Base-by-base conservation (phyloP, 306 rosid genomes). In the Coriaria nepalensis region DNA sequence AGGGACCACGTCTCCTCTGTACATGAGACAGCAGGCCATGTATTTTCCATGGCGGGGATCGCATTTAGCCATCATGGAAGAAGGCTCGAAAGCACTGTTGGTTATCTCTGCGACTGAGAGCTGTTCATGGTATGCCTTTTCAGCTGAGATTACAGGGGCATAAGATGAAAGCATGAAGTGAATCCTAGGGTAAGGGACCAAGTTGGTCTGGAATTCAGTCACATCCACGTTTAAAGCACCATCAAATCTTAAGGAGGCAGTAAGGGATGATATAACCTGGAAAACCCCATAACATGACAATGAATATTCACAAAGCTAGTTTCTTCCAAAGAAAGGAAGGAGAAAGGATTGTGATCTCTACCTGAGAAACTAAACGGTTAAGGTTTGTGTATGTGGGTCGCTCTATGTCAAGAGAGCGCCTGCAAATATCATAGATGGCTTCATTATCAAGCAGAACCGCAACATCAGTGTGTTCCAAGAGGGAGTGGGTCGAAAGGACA, bases 1-100 rank as follows among this genome's bases (percentile, higher is more conserved):
- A 2, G 95, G 95, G 7, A 84, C 95, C 8, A 84, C 95, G 40
- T 84, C 95, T 8, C 95, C 95, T 0, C 92, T 58, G 52, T 84
- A 84, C 95, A 84, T 84, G 78, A 84, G 62, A 35, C 95, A 84
- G n/a, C 95, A 84, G 8, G 95, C 95, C 95, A 84, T 84, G 68
- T 84, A 84, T 49, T 84, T 84, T 0, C 95, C 95, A 35, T 84
- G 92, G 42, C 95, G 90, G 0, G 95, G 95, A 49, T 84, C 95
- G 10, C 95, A 84, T 46, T 80, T 84, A 2, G 92, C 95, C 95
- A 84, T 84, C 95, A 84, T 84, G 29, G 92, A 80, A 4, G 95
- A 74, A 0, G 95, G 95, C 55, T 84, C 92, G 4, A 80, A 84
- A 2, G 90, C 92, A 4, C 86, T 80, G 60, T 80, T 84, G 33